These are phyloP conservation scores for Apiotrichum gamsii DNA, from an alignment of 1,284 basidiomycete genomes.

Conservation along the genomic window DNA sequence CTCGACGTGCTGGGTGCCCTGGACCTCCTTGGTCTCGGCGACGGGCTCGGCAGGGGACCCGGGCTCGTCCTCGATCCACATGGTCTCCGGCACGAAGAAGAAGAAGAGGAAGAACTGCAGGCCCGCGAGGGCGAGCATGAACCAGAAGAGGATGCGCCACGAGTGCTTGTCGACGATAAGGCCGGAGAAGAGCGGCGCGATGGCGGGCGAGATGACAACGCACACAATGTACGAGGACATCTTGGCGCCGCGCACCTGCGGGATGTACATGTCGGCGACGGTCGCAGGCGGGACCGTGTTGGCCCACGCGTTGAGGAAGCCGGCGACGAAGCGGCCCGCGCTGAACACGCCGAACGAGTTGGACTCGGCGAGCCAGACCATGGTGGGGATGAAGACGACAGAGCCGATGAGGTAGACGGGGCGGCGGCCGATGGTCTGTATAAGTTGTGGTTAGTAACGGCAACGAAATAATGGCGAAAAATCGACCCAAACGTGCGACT, in stretches of 20 bases:
- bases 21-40: neutral
- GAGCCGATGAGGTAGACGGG: slow-evolving; percentile 41
- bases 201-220: slow-evolving; percentile 33
- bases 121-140: slow-evolving; percentile 31
- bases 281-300: slow-evolving; percentile 32
- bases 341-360: slow-evolving; percentile 22
- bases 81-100: slow-evolving; percentile 43
- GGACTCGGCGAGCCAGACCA: slow-evolving; percentile 38
- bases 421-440: slow-evolving; percentile 35
- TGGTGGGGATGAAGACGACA: slow-evolving; percentile 37
- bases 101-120: slow-evolving; percentile 15
- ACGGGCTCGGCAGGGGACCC: neutral
- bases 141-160: slow-evolving; percentile 40
- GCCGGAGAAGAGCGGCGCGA: slow-evolving; percentile 40
- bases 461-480: too few relatives aligned
- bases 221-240: slow-evolving; percentile 34
- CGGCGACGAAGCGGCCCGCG: slow-evolving; percentile 27
- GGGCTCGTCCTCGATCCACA: slow-evolving; percentile 21
- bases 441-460: too few relatives aligned
- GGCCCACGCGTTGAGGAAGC: slow-evolving; percentile 21
- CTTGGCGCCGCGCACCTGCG: slow-evolving; percentile 39
- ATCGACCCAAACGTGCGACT: too few relatives aligned
- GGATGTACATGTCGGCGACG: slow-evolving; percentile 32
- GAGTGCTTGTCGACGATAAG: slow-evolving; percentile 29
- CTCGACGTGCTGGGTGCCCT: neutral